phyloP scores from a whole-genome alignment of 1,284 basidiomycete genomes.

The Spongispora temasekensis region DNA sequence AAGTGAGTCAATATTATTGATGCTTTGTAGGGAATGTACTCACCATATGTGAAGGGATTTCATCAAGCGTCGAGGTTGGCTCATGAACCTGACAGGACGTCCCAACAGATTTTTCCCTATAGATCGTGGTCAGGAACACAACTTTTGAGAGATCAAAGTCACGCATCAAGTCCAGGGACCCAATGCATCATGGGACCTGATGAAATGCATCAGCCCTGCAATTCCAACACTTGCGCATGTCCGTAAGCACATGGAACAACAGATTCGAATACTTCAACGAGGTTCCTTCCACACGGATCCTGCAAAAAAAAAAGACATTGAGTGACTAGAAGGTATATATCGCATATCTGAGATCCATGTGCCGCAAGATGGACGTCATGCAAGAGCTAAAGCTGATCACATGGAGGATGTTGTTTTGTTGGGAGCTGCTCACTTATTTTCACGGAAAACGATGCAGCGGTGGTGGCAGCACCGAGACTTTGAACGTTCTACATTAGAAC shows the following conservation, averaged over 20 bases:
- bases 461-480: neutral
- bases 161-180: constrained; percentile 7
- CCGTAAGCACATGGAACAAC: constrained; percentile 4
- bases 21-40: too few relatives aligned
- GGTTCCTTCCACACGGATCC: too few relatives aligned
- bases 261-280: neutral
- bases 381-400: neutral
- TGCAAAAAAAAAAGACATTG: neutral
- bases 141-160: constrained; percentile 9
- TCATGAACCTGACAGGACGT: constrained; percentile 10
- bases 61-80: constrained; percentile 4
- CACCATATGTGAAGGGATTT: neutral
- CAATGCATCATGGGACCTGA: constrained; percentile 7
- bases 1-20: neutral
- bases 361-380: neutral
- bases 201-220: constrained; percentile 2
- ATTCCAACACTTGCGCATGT: constrained; percentile 7
- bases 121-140: constrained; percentile 10
- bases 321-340: neutral
- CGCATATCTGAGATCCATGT: neutral
- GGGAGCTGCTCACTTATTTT: neutral
- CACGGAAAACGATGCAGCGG: neutral
- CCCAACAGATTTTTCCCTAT: constrained; percentile 1
- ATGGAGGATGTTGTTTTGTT: neutral
- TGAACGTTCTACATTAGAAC: neutral